Evolutionary conservation across 257 asterid species (phyloP), one percentile per base, ranked within the genome.

Genomic region (Fraxinus excelsior): DNA sequence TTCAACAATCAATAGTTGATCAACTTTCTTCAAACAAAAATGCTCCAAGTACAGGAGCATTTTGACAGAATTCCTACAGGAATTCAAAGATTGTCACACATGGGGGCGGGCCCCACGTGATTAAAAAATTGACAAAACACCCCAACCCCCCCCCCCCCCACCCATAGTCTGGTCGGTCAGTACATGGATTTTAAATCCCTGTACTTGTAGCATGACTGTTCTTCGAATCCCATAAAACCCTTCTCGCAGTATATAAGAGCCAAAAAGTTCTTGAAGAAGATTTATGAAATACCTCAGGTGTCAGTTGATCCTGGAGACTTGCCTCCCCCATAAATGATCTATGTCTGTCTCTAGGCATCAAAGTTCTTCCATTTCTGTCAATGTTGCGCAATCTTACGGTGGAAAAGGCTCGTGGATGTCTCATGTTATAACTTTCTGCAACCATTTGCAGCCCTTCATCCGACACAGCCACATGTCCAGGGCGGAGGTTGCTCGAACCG

Each of bases 241-340:
- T 13, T 14, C 26, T 35, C 71, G 60, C 26, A 44, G 28, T n/a
- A 80, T 38, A 42, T 9, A 23, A 58, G 37, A 9, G 67, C 32
- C 67, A 60, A 16, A 60, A 16, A 23, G 29, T 60, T 25, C 67
- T 37, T 18, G 23, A 71, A 73, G 46, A 23, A 29, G 76, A 23
- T 14, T 11, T 21, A 44, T 25, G 14, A 82, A 86, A 80, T 74
- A 91, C 97, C 97, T 91, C 91, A 35, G 83, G 85, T 67, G 91
- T 71, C 73, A 83, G 73, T 64, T 81, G 90, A 71, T 84, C 89
- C 67, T 84, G 91, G 74, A 84, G 46, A 79, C 86, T 81, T 29
- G 83, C 84, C 58, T 83, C 91, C 78, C 84, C 87, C 19, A 88
- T 58, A 73, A 79, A 76, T 51, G 85, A 70, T 79, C 91, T 83